These are phyloP conservation scores for Metschnikowia arizonensis DNA, from an alignment of 805 yeast species.

Conservation along the genomic window DNA sequence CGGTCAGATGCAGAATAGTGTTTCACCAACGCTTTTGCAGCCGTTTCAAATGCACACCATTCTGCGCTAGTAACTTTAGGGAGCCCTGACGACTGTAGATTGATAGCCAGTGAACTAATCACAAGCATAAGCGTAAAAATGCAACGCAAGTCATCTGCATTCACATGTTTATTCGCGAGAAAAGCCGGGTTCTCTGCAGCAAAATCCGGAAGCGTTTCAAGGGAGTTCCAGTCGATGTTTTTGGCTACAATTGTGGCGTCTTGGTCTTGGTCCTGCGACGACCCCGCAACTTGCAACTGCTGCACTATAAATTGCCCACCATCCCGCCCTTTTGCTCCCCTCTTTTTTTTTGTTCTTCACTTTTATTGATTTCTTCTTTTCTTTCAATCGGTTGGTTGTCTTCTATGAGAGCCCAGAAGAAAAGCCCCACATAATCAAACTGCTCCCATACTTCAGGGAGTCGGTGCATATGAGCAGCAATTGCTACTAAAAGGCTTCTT, in stretches of 20 bases:
- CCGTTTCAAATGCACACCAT: slow-evolving; percentile 42
- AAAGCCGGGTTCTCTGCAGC: background rate
- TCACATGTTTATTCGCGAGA: background rate
- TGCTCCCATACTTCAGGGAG: slow-evolving; percentile 32
- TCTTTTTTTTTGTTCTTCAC: background rate
- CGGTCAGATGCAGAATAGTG: slow-evolving; percentile 27
- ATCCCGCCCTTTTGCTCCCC: background rate
- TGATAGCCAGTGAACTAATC: background rate
- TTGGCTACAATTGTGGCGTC: slow-evolving; percentile 1
- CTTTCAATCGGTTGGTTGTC: slow-evolving; percentile 9
- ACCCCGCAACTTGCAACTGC: slow-evolving; percentile 7
- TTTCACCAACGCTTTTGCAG: slow-evolving; percentile 45
- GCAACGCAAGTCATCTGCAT: background rate
- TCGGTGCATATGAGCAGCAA: slow-evolving; percentile 41
- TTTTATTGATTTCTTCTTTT: slow-evolving; percentile 3
- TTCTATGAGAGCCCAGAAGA: slow-evolving; percentile 44
- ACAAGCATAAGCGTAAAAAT: slow-evolving; percentile 1
- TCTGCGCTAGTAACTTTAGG: slow-evolving; percentile 7
- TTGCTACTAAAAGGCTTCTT: slow-evolving; percentile 20
- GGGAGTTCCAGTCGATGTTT: slow-evolving; percentile 26
- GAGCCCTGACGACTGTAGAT: background rate
- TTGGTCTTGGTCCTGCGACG: background rate
- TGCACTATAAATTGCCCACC: slow-evolving; percentile 19
- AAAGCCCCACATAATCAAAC: slow-evolving; percentile 39
- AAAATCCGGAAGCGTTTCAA: slow-evolving; percentile 35